Base-by-base conservation (phyloP, 108 stramenopile genomes). In the Mediolabrus comicus region DNA sequence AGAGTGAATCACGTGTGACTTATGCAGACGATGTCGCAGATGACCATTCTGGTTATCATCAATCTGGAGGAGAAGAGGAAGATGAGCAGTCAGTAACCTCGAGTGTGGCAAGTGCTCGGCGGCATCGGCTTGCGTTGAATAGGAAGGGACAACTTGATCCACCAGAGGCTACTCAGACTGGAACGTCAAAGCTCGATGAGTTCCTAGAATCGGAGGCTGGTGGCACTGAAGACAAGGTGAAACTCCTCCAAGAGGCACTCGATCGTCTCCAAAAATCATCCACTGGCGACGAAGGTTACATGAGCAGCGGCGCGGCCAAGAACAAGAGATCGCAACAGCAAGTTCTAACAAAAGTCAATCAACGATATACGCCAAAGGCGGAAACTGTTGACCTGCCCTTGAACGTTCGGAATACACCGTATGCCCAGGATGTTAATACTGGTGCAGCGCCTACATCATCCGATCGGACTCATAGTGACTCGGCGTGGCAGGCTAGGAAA, bases 401-500 rank as follows among this genome's bases (percentile, higher is more conserved):
- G 6, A 49, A 49, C 22, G 46, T 24, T 49, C 46, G 22, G 46
- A 49, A 24, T 22, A 49, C 46, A 49, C 46, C 46, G 19, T 8
- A 49, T 49, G 46, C 46, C 46, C 46, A 49, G 46, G 46, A 49
- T 49, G 46, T 49, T 49, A 49, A 49, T 22, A 49, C 46, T 49
- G 46, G 46, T 49, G 46, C 46, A 22, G 46, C 46, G 19, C 46
- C 46, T 6, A 49, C 46, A 24, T n/a, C n/a, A n/a, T 24, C 46
- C 17, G 46, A 49, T 17, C 22, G 22, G 46, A 49, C 1, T 49
- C 34, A 19, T 12, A 55, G 61, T 13, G 49, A 58, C 34, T 26
- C 38, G 9, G 64, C 69, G 3, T 78, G 77, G 77, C 77, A 71
- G 41, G 77, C 77, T 25, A 64, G 77, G 35, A 69, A 78, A 8